Evolutionary conservation across 1,284 basidiomycete species (phyloP).

Genomic region (Phylloporus gajari): DNA sequence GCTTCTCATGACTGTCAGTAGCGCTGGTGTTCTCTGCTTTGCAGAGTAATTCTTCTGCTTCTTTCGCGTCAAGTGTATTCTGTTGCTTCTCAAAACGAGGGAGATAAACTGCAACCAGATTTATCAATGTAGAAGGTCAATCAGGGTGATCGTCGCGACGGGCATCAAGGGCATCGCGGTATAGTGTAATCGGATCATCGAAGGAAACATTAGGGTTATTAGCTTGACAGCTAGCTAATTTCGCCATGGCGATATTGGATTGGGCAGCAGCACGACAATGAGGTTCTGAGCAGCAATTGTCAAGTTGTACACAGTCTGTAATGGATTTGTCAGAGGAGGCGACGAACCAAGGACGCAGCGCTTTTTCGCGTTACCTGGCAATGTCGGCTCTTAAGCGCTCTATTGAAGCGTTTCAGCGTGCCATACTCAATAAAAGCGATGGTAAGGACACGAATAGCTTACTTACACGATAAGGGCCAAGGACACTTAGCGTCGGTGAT

Average conservation of each 20-base stretch:
- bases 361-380: too few relatives aligned
- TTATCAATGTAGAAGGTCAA: not conserved
- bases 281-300: too few relatives aligned
- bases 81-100: not conserved
- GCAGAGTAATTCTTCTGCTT: not conserved
- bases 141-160: not conserved
- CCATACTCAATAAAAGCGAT: not conserved
- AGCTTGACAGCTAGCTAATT: not conserved
- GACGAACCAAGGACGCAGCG: too few relatives aligned
- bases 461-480: slow-evolving; percentile 7
- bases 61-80: not conserved
- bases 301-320: too few relatives aligned
- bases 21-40: not conserved
- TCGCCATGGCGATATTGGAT: not conserved
- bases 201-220: not conserved
- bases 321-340: too few relatives aligned
- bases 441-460: too few relatives aligned
- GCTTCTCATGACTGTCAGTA: too few relatives aligned
- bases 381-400: not conserved
- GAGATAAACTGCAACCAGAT: not conserved
- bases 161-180: not conserved
- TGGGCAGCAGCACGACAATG: not conserved
- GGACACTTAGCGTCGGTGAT: not conserved
- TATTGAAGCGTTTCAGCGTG: not conserved
- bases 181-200: not conserved